Conservation (phyloP, 2,329 filamentous ascomycete species). For the Aspergillus alliaceus region DNA sequence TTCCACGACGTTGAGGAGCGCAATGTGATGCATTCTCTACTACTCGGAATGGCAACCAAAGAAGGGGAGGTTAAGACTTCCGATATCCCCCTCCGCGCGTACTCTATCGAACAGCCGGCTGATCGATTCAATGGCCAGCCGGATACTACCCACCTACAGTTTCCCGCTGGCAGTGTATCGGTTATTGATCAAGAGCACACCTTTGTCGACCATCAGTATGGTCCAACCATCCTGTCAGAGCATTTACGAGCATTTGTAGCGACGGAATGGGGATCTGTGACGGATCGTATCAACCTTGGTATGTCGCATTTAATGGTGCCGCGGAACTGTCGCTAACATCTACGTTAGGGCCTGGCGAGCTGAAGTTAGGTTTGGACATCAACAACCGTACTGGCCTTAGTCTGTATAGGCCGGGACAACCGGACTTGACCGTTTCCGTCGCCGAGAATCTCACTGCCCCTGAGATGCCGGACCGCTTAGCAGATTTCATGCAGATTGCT, state of each 20-base stretch:
- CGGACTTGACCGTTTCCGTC: slow-evolving; percentile 74
- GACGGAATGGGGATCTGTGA: slow-evolving; percentile 73
- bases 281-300: slow-evolving; percentile 78
- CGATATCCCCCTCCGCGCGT: slow-evolving; percentile 66
- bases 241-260: slow-evolving; percentile 73
- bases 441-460: slow-evolving; percentile 65
- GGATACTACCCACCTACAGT: slow-evolving; percentile 35
- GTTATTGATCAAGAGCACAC: slow-evolving; percentile 71
- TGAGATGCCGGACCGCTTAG: slow-evolving; percentile 63
- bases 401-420: slow-evolving; percentile 70
- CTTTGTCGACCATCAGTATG: slow-evolving; percentile 55
- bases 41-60: slow-evolving; percentile 70
- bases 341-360: slow-evolving; percentile 62
- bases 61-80: slow-evolving; percentile 69
- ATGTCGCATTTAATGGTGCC: slow-evolving; percentile 19
- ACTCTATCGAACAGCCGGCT: slow-evolving; percentile 58
- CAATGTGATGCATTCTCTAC: slow-evolving; percentile 67
- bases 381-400: slow-evolving; percentile 62
- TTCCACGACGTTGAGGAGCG: slow-evolving; percentile 75
- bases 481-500: slow-evolving; percentile 60
- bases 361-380: slow-evolving; percentile 66
- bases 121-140: slow-evolving; percentile 30
- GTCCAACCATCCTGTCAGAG: slow-evolving; percentile 73
- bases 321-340: slow-evolving; percentile 13
- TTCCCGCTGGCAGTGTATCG: slow-evolving; percentile 37